phyloP scores from a whole-genome alignment of 1,284 basidiomycete species.

The Tylopilus sp. region DNA sequence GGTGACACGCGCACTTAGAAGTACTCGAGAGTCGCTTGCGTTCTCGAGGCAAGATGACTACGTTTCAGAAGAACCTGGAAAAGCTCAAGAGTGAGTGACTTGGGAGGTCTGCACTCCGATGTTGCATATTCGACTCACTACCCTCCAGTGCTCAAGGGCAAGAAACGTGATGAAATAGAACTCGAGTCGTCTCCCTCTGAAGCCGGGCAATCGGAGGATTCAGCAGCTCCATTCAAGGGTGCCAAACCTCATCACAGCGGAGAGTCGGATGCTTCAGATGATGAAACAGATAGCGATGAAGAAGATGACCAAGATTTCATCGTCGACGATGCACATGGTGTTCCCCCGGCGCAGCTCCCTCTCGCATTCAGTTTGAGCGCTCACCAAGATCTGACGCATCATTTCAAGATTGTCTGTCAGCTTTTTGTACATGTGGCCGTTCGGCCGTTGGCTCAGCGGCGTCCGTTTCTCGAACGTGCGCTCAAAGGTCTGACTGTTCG shows the following conservation, averaged over 20 bases:
- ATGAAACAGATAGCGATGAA: constrained; percentile 24
- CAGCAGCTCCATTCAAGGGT: constrained; percentile 28
- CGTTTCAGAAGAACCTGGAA: constrained; percentile 60
- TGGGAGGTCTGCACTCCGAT: not conserved
- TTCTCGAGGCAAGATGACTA: constrained; percentile 52
- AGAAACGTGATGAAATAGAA: constrained; percentile 44
- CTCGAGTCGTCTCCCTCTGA: constrained; percentile 38
- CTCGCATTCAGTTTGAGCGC: constrained; percentile 73
- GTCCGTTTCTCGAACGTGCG: constrained; percentile 49
- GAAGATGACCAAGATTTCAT: constrained; percentile 51
- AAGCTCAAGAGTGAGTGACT: constrained; percentile 51
- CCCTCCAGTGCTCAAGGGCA: constrained; percentile 35
- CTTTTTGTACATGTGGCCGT: constrained; percentile 79
- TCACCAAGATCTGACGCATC: constrained; percentile 67
- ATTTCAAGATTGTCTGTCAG: constrained; percentile 84
- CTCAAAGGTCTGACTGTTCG: constrained; percentile 46
- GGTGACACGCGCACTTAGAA: constrained; percentile 36
- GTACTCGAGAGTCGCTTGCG: constrained; percentile 65
- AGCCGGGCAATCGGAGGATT: constrained; percentile 33
- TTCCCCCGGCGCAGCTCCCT: constrained; percentile 51
- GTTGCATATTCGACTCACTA: constrained; percentile 3
- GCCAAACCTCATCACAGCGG: constrained; percentile 25
- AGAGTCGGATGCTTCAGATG: constrained; percentile 20
- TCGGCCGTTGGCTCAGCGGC: constrained; percentile 47
- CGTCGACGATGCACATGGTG: constrained; percentile 64